phyloP scores from a whole-genome alignment of 768 basidiomycete species.

The Suillus decipiens region DNA sequence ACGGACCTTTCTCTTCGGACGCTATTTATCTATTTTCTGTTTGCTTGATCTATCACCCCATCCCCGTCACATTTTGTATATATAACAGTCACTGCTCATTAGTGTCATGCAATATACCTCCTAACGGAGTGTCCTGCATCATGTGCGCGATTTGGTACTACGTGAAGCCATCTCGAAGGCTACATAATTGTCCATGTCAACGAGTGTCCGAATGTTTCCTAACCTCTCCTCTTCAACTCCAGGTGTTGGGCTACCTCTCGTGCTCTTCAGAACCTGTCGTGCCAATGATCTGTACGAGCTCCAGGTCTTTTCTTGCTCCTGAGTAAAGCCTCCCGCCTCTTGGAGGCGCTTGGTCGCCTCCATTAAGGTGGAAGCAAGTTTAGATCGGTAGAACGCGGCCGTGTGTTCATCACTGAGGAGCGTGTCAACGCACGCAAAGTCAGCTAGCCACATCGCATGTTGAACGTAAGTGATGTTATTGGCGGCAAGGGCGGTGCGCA shows the following conservation, averaged over 20 bases:
- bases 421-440: slow-evolving; percentile 43
- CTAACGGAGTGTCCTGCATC: slow-evolving; percentile 9
- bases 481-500: slow-evolving; percentile 58
- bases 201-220: slow-evolving; percentile 26
- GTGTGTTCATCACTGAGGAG: slow-evolving; percentile 32
- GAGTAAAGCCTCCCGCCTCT: slow-evolving; percentile 20
- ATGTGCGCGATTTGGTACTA: slow-evolving; percentile 28
- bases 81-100: slow-evolving; percentile 8
- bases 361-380: slow-evolving; percentile 48
- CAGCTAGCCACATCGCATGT: slow-evolving; percentile 61
- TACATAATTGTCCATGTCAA: slow-evolving; percentile 30
- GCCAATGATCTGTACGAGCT: slow-evolving; percentile 22
- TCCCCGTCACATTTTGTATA: slow-evolving; percentile 11
- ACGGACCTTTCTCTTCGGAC: slow-evolving; percentile 16
- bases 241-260: slow-evolving; percentile 18
- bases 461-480: slow-evolving; percentile 52
- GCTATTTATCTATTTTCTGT: slow-evolving; percentile 10
- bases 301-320: slow-evolving; percentile 20
- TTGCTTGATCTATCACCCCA: slow-evolving; percentile 4
- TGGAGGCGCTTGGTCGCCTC: slow-evolving; percentile 41
- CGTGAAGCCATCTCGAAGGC: slow-evolving; percentile 33
- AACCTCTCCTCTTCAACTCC: slow-evolving; percentile 23
- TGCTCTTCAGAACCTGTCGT: slow-evolving; percentile 17
- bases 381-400: slow-evolving; percentile 43
- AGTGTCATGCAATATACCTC: slow-evolving; percentile 12